Base-by-base conservation (phyloP, 2,329 filamentous ascomycete genomes). In the Colletotrichum musae region DNA sequence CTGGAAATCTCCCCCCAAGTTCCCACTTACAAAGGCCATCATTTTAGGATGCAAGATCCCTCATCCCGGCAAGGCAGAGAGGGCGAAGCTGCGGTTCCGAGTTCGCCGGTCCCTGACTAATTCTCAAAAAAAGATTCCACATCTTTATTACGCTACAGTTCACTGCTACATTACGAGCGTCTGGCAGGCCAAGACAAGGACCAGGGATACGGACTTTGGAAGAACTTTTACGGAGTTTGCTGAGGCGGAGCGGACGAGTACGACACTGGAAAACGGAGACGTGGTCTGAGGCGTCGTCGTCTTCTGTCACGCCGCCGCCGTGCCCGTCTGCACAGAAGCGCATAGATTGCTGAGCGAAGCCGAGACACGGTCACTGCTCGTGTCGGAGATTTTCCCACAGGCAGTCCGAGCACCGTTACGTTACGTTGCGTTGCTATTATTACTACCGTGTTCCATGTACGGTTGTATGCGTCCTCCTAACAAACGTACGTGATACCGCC, bases 321-420 rank as follows among this genome's bases (percentile, higher is more conserved):
- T 10, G 32, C 9, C 32, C 3, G 16, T 12, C 24, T 50, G 58
- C 47, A 39, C 32, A 51, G 47, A 60, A 50, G 28, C 58, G 58
- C 58, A 52, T 51, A 51, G 58, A 43, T 36, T 36, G 7, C 2
- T 2, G 6, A 7, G 28, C 50, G 54, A 32, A 57, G 32, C 45
- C 6, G 18, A 41, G 45, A 47, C 13, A 24, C 6, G 7, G 15
- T 28, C 43, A 24, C 39, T 24, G 39, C 32, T 36, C 43, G 50
- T 28, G 53, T 66, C 63, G 57, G 63, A 66, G 50, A 41, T 43
- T 48, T 24, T 65, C n/a, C 47, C 63, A 58, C 56, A 53, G 56
- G 39, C 51, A 10, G 56, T 60, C 48, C 50, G 60, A 50, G 60
- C 53, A 36, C 36, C 28, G 32, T 36, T 36, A 36, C 5, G 16